phyloP scores from a whole-genome alignment of 1,284 basidiomycete species.

The Ustilago bromivora region DNA sequence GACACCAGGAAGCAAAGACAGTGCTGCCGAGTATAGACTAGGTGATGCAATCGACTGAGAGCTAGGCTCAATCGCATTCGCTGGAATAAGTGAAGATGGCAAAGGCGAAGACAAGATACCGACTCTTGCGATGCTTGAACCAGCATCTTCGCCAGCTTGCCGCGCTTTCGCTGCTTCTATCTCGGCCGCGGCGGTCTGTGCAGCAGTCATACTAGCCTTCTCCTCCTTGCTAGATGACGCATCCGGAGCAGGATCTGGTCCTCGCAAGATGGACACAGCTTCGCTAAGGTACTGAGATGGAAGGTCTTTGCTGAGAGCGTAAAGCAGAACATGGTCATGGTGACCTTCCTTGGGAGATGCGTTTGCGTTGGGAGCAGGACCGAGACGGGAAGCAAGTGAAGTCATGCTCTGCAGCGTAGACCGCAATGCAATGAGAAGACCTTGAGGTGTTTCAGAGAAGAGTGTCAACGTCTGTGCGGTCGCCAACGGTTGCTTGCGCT shows the following conservation, averaged over 20 bases:
- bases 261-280: conserved; percentile 50
- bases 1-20: conserved; percentile 49
- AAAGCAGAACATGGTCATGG: conserved; percentile 55
- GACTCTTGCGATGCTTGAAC: conserved; percentile 33
- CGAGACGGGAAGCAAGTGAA: conserved; percentile 28
- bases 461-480: conserved; percentile 57
- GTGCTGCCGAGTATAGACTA: conserved; percentile 49
- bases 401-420: conserved; percentile 55
- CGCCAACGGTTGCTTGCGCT: conserved; percentile 50
- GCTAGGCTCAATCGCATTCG: conserved; percentile 34
- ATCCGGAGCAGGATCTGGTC: conserved; percentile 18
- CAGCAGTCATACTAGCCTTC: conserved; percentile 25
- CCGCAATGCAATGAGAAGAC: conserved; percentile 50
- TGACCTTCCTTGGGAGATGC: conserved; percentile 10
- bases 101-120: conserved; percentile 53
- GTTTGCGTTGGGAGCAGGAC: conserved; percentile 23
- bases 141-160: conserved; percentile 10
- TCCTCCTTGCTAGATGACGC: conserved; percentile 7
- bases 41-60: conserved; percentile 35
- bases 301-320: conserved; percentile 56
- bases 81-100: conserved; percentile 48
- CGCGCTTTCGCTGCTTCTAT: conserved; percentile 10
- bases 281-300: conserved; percentile 47
- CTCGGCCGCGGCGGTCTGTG: conserved; percentile 31
- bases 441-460: conserved; percentile 52